Evolutionary conservation across 768 basidiomycete genomes (phyloP), one percentile per base, ranked within the genome.

Genomic region (Infundibulicybe gibba): DNA sequence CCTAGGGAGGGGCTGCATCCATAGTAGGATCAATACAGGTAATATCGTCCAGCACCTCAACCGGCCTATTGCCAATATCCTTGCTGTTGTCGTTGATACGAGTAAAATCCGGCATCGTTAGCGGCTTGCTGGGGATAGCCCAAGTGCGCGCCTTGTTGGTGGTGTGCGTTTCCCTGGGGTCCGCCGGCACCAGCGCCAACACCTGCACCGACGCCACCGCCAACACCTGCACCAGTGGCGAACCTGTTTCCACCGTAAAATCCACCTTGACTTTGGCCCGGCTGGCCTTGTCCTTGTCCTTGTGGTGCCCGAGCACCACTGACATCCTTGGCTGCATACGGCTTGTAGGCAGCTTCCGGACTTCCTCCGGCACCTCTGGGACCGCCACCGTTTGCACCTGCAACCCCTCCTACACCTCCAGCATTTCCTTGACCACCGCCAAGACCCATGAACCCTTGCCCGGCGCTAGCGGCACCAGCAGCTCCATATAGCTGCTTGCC

Each of bases 321-420:
- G 33, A 79, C 78, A 47, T 86, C 87, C 69, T 87, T 87, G 10
- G 75, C 69, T 3, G 76, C 78, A 57, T 89, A 90, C 10, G 85
- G 82, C 59, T 90, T 90, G 67, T 87, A 90, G 13, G 84, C 67
- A 6, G 80, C 68, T 63, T 90, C 88, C 1, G 87, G 87, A 5
- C 86, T 87, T 25, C 25, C 25, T 12, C 72, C 70, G 31, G 75
- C 78, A 15, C 72, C 70, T 12, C 76, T 66, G 10, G 77, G 76
- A 3, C 76, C 82, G 32, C 74, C 68, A 16, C 74, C 61, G 49
- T 63, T 67, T 15, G 68, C 60, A 0, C 74, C 63, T 52, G 70
- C 66, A 14, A 57, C 56, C 1, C 62, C 13, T 3, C 62, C 62
- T 38, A 69, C 61, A 40, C 70, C 65, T 0, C 65, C 62, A 0